Percentiles rank a stretch among this genome's conserved stretches.
phyloP scores from a whole-genome alignment of 164 flowering plant species.

The Cinnamomum chago region DNA sequence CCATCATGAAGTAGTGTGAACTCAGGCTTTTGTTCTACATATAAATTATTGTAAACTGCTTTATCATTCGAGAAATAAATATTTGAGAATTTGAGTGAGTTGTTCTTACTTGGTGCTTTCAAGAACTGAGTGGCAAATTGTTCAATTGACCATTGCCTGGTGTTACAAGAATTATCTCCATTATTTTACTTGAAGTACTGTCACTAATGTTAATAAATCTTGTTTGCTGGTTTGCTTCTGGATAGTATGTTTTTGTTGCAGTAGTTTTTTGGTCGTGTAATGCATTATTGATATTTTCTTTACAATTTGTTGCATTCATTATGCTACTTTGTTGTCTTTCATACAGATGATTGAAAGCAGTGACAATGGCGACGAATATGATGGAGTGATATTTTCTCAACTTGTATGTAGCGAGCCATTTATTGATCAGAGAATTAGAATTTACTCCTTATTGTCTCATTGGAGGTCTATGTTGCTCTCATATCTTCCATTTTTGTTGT shows the following conservation, averaged over 20 bases:
- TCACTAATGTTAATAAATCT: background rate
- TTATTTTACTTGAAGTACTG: too few relatives aligned
- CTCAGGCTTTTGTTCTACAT: too few relatives aligned
- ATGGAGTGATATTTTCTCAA: slow-evolving; percentile 96
- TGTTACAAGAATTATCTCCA: too few relatives aligned
- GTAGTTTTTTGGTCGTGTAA: background rate
- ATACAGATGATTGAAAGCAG: slow-evolving; percentile 98
- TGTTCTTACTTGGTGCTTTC: too few relatives aligned
- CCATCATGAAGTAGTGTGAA: too few relatives aligned
- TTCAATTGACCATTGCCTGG: too few relatives aligned
- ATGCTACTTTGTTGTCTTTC: background rate
- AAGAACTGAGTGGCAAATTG: too few relatives aligned
- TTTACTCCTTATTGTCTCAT: background rate
- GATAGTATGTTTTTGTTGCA: background rate
- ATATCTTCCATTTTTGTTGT: slow-evolving; percentile 11
- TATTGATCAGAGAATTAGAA: background rate
- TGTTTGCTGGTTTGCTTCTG: background rate
- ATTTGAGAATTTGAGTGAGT: too few relatives aligned
- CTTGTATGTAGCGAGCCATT: slow-evolving; percentile 51
- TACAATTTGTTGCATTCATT: background rate
- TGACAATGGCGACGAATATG: slow-evolving; percentile 91
- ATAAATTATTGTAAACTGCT: too few relatives aligned
- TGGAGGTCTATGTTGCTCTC: background rate
- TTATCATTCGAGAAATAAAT: too few relatives aligned
- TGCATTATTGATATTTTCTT: background rate